A percentile compares a stretch with the other conserved stretches of the same genome.
Evolutionary conservation across 306 rosid genomes (phyloP).

Genomic region (Quercus parvula): DNA sequence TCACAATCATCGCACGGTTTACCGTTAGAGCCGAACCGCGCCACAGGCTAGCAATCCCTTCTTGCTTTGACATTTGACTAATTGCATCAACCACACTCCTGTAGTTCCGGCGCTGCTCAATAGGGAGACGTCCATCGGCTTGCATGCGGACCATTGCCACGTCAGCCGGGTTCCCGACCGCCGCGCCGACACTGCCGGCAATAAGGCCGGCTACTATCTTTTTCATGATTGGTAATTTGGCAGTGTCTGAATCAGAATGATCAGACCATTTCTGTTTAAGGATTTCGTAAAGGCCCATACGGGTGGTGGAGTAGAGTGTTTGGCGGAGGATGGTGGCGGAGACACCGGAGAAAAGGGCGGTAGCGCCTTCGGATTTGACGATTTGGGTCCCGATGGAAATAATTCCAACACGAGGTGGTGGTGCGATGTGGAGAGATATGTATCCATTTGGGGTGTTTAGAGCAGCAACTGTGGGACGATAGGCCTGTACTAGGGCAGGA

Average conservation of each 20-base stretch:
- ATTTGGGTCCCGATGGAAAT: background rate
- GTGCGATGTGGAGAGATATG: background rate
- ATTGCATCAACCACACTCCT: conserved; percentile 17
- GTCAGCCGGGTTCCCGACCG: conserved; percentile 9
- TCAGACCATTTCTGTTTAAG: background rate
- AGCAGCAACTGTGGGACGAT: background rate
- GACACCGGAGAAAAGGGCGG: conserved; percentile 10
- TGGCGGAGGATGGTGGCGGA: conserved; percentile 13
- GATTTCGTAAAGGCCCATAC: conserved; percentile 16
- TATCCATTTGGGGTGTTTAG: background rate
- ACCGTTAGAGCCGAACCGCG: background rate
- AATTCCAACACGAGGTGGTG: background rate
- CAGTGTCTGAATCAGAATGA: background rate
- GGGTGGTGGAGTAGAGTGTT: conserved; percentile 17
- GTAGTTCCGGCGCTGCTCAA: conserved; percentile 12
- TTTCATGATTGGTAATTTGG: background rate
- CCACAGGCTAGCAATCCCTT: background rate
- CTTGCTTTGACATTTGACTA: conserved; percentile 6
- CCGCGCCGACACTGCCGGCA: conserved; percentile 1
- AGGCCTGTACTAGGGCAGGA: background rate
- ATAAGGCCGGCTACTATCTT: conserved; percentile 12
- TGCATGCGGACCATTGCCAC: conserved; percentile 23
- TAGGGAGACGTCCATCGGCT: conserved; percentile 5
- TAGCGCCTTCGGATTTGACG: background rate
- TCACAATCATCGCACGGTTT: conserved; percentile 17